Evolutionary conservation across 805 yeast genomes (phyloP), one percentile per base, ranked within the genome.

Genomic region (Metschnikowia matae): DNA sequence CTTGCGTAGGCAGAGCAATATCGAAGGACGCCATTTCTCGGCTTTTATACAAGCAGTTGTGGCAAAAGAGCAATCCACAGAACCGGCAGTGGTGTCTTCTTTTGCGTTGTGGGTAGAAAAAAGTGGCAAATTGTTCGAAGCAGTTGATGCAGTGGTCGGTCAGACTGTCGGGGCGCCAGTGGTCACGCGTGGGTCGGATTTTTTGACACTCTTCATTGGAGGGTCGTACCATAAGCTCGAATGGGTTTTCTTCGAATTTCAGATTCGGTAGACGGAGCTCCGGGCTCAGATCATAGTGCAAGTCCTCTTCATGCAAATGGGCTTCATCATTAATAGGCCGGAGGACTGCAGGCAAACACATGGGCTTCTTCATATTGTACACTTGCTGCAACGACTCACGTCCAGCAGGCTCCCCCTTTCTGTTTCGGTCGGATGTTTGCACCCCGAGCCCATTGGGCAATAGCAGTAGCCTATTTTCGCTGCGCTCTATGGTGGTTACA

Each of bases 291-390:
- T 50, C 48, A 20, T 44, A 45, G 33, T 46, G 44, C 14, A 53
- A 46, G 11, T 55, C 50, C 43, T 48, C 51, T 36, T 50, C 53
- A 44, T 49, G 51, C 38, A 49, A 47, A 11, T 41, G 44, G 44
- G 48, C 44, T 15, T 43, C 44, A n/a, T 51, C 55, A 23, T 42
- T 48, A 14, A 41, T 55, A 10, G 81, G 80, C 32, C 83, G 62
- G 48, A 80, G 67, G 14, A 79, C 83, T 2, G 83, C 80, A 4
- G 84, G 84, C 2, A 75, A 65, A 58, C 76, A 71, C 51, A 76
- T 62, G 4, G 81, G 79, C 44, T 77, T 66, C 49, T 72, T 77
- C 40, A 73, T 70, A 51, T 73, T 74, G 57, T 78, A 75, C 37
- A 79, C 75, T 53, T 77, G 82, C 54, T 55, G 56, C 38, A 51